Evolutionary conservation across 768 basidiomycete species (phyloP), one percentile per base, ranked within the genome.

Genomic region (Agaricus sinodeliciosus): DNA sequence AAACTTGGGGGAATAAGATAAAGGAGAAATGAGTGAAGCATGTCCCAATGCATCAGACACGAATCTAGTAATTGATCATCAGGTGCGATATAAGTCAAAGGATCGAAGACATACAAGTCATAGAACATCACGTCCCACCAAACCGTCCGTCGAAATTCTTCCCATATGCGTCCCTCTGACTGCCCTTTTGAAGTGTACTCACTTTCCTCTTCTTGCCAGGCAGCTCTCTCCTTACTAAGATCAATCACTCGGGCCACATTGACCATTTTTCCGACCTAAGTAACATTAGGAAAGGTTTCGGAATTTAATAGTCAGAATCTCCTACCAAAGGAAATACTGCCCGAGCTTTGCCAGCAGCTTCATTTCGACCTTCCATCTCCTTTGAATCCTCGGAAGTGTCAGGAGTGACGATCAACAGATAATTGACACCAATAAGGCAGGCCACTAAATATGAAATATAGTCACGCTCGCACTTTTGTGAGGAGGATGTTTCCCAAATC

Each of bases 41-140:
- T 81, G 80, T 4, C 81, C 79, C 67, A 86, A 72, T 6, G 72
- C 74, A 61, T 90, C 88, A 4, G 88, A 81, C 16, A 82, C 72
- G 63, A 87, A 85, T 55, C 88, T 90, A 60, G 28, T 48, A 31
- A 35, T 48, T n/a, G 40, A 31, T 11, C 25, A 19, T 52, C 36
- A 39, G 51, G 31, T 31, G 53, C 45, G 27, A 11, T 19, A 15
- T 36, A 35, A 36, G 48, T 46, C 50, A 51, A 49, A 52, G 45
- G 43, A 19, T 42, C n/a, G 39, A 46, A 35, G n/a, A 77, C 85
- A 59, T 63, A 90, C 89, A 84, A 62, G 64, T 91, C 90, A 63
- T 82, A 89, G 65, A 79, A 87, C 62, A 81, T 76, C 9, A 89
- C 73, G 48, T 87, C 84, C 89, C 89, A 91, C 86, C 89, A 89